Evolutionary conservation across 2,329 filamentous ascomycete genomes (phyloP).

Genomic region (Fusarium anguioides): DNA sequence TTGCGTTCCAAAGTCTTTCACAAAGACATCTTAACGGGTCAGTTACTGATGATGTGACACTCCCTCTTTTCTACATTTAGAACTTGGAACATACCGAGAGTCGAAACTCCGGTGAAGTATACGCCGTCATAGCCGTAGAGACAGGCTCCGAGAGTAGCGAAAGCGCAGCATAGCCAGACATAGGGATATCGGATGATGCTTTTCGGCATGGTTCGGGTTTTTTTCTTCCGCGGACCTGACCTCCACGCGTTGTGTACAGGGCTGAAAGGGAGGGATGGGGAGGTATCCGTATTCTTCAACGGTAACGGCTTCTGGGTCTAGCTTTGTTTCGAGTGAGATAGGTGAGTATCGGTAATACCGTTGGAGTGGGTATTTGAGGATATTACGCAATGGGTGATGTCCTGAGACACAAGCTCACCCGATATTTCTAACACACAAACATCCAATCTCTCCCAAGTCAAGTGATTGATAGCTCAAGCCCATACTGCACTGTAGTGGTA

Average conservation of each 20-base stretch:
- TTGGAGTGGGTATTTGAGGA: neutral
- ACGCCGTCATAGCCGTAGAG: slow-evolving; percentile 53
- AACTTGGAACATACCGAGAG: slow-evolving; percentile 41
- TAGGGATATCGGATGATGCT: slow-evolving; percentile 48
- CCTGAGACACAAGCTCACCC: neutral
- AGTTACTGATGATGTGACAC: neutral
- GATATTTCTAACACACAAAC: neutral
- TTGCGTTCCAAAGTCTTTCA: slow-evolving; percentile 48
- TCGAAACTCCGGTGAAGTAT: slow-evolving; percentile 51
- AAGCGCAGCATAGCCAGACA: slow-evolving; percentile 49
- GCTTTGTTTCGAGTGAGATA: slow-evolving; percentile 6
- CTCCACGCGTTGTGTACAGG: slow-evolving; percentile 21
- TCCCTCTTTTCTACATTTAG: too few species aligned
- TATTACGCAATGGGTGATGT: neutral
- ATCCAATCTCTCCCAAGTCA: neutral
- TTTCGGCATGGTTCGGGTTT: slow-evolving; percentile 13
- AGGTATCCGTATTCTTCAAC: too few species aligned
- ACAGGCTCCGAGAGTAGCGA: slow-evolving; percentile 52
- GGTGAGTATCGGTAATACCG: neutral
- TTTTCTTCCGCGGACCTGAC: neutral
- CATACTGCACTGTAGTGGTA: too few species aligned
- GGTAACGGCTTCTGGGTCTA: slow-evolving; percentile 3
- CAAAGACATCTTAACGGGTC: slow-evolving; percentile 46
- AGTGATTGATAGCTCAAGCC: neutral
- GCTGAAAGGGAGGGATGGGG: slow-evolving; percentile 20